Conservation (phyloP, 1,284 basidiomycete species). For the Papiliotrema fonsecae region DNA sequence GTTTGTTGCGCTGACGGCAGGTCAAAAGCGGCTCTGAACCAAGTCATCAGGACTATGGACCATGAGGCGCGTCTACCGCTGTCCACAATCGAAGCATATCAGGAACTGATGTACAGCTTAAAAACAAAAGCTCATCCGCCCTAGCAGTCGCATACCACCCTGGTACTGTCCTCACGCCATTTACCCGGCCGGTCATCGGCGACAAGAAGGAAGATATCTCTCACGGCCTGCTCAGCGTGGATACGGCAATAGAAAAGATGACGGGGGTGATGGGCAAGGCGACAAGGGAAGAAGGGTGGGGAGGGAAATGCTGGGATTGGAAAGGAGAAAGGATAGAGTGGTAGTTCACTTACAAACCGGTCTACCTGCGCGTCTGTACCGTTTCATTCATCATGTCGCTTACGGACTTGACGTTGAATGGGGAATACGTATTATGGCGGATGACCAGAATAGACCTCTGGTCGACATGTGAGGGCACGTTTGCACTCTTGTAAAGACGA, state of each 20-base stretch:
- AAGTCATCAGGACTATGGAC: conserved; percentile 64
- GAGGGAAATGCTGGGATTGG: conserved; percentile 68
- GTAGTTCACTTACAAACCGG: conserved; percentile 17
- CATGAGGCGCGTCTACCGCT: conserved; percentile 52
- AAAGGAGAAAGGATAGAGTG: conserved; percentile 55
- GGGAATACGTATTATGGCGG: not conserved
- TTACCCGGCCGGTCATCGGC: conserved; percentile 40
- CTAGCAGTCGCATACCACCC: conserved; percentile 51
- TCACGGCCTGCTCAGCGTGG: conserved; percentile 58
- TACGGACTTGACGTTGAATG: not conserved
- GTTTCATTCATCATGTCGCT: not conserved
- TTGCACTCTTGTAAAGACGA: not conserved
- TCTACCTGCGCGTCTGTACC: not conserved
- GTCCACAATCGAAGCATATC: not conserved
- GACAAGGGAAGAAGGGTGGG: conserved; percentile 47
- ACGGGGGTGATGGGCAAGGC: conserved; percentile 54
- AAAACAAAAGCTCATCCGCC: conserved; percentile 23
- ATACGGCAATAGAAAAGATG: conserved; percentile 58
- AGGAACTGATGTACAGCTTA: conserved; percentile 10
- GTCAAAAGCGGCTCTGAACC: conserved; percentile 70
- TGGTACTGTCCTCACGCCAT: conserved; percentile 40
- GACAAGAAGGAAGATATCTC: conserved; percentile 26
- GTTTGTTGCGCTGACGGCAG: conserved; percentile 12
- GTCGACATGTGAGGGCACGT: not conserved
- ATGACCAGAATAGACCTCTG: not conserved